Percentiles rank a stretch among this genome's conserved stretches.
Evolutionary conservation across 371 early-diverging fungal genomes (phyloP).

Genomic region (Rhizopus stolonifer): DNA sequence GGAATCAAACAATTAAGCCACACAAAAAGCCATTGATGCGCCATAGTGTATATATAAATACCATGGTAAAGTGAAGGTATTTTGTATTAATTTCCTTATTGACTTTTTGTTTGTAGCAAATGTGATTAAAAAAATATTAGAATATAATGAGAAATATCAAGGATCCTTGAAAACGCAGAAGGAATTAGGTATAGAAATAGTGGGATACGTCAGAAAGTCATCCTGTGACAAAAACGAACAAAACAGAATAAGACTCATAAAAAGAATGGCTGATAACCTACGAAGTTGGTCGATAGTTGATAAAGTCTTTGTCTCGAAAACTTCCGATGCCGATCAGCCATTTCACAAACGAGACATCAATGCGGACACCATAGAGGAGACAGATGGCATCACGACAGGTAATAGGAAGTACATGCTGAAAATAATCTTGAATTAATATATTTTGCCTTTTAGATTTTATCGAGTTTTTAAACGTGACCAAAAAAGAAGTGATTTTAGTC

Average conservation of each 20-base stretch:
- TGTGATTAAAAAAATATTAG: constrained; percentile 6
- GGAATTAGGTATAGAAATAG: constrained; percentile 3
- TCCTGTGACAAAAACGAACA: constrained; percentile 6
- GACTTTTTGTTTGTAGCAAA: constrained; percentile 21
- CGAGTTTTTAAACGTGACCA: constrained; percentile 9
- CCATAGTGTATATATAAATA: too few relatives aligned
- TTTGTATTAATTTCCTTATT: constrained; percentile 16
- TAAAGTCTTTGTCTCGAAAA: constrained; percentile 15
- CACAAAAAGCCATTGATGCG: too few relatives aligned
- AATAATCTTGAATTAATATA: constrained; percentile 19
- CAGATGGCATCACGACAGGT: constrained; percentile 14
- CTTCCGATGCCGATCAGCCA: constrained; percentile 9
- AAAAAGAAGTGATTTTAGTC: constrained; percentile 16
- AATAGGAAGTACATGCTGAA: constrained; percentile 17
- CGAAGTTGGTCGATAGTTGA: constrained; percentile 8
- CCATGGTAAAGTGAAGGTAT: constrained; percentile 20
- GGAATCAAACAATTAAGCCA: too few relatives aligned
- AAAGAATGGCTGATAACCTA: constrained; percentile 10
- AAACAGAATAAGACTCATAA: constrained; percentile 6
- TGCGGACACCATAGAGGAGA: constrained; percentile 3
- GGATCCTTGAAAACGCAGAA: background rate
- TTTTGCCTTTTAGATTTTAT: constrained; percentile 20
- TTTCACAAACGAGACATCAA: constrained; percentile 13
- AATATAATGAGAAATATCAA: constrained; percentile 6
- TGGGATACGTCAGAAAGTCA: constrained; percentile 10